Conservation (phyloP, 768 basidiomycete genomes). For the Zangia roseola region DNA sequence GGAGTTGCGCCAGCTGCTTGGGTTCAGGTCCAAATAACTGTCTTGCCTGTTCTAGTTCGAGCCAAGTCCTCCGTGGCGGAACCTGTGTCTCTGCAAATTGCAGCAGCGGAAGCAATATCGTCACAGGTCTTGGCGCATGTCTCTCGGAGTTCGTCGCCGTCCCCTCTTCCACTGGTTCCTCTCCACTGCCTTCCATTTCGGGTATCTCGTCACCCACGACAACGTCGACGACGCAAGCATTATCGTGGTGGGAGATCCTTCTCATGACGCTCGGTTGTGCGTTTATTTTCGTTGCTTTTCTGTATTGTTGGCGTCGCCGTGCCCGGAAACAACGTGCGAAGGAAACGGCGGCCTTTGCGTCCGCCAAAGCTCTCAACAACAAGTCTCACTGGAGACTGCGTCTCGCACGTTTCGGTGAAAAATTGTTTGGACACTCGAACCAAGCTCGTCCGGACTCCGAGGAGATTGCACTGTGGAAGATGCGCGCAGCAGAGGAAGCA, state of each 20-base stretch:
- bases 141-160: constrained; percentile 70
- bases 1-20: constrained; percentile 76
- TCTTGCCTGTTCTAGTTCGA: constrained; percentile 68
- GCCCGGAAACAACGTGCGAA: constrained; percentile 68
- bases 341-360: constrained; percentile 63
- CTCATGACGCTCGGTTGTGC: constrained; percentile 81
- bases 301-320: constrained; percentile 69
- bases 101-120: constrained; percentile 48
- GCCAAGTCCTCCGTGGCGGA: constrained; percentile 59
- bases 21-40: constrained; percentile 66
- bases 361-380: constrained; percentile 51
- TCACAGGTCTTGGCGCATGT: constrained; percentile 75
- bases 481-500: constrained; percentile 51
- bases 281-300: constrained; percentile 67
- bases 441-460: constrained; percentile 34
- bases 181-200: constrained; percentile 50
- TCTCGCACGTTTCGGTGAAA: constrained; percentile 55
- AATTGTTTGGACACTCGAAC: constrained; percentile 52
- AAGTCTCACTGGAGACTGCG: constrained; percentile 54
- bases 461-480: constrained; percentile 50
- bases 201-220: constrained; percentile 55
- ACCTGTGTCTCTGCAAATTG: constrained; percentile 66
- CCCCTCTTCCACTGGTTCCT: constrained; percentile 41
- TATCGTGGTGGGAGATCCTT: constrained; percentile 84
- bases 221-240: constrained; percentile 33